Evolutionary conservation across 768 basidiomycete species (phyloP).

Genomic region (Pleurotus eryngii): DNA sequence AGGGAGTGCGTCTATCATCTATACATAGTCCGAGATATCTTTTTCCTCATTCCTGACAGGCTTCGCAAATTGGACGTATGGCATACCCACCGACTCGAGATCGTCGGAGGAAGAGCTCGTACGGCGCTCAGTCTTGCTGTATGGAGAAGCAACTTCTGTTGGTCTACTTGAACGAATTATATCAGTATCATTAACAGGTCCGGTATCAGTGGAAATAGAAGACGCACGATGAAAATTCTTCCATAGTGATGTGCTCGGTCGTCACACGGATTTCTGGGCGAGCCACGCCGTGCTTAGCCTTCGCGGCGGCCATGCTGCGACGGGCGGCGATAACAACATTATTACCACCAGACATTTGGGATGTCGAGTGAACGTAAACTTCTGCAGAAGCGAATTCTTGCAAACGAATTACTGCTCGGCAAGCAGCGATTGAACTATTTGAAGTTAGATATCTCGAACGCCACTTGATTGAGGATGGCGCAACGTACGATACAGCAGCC

Average conservation of each 20-base stretch:
- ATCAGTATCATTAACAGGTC: not conserved
- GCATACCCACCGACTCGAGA: constrained; percentile 8
- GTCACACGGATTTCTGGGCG: constrained; percentile 54
- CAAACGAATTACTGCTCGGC: constrained; percentile 65
- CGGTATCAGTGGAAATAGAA: not conserved
- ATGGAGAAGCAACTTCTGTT: constrained; percentile 20
- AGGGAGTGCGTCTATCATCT: not conserved
- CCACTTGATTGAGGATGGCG: not conserved
- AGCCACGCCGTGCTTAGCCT: constrained; percentile 27
- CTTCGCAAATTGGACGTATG: constrained; percentile 2
- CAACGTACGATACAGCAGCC: constrained; percentile 57
- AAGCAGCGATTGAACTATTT: constrained; percentile 56
- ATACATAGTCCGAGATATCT: constrained; percentile 7
- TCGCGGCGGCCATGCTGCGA: constrained; percentile 25
- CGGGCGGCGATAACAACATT: constrained; percentile 27
- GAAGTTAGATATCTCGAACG: constrained; percentile 1
- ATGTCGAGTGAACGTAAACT: constrained; percentile 44
- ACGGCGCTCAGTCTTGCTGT: constrained; percentile 13
- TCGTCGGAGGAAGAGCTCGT: constrained; percentile 12
- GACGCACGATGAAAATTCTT: constrained; percentile 46
- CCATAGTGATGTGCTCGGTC: constrained; percentile 59
- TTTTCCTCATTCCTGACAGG: constrained; percentile 5
- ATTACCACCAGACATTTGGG: constrained; percentile 23
- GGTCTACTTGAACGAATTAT: constrained; percentile 8
- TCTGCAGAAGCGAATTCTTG: constrained; percentile 50